Evolutionary conservation across 768 basidiomycete genomes (phyloP).

Genomic region (Rhodotorula graminis): DNA sequence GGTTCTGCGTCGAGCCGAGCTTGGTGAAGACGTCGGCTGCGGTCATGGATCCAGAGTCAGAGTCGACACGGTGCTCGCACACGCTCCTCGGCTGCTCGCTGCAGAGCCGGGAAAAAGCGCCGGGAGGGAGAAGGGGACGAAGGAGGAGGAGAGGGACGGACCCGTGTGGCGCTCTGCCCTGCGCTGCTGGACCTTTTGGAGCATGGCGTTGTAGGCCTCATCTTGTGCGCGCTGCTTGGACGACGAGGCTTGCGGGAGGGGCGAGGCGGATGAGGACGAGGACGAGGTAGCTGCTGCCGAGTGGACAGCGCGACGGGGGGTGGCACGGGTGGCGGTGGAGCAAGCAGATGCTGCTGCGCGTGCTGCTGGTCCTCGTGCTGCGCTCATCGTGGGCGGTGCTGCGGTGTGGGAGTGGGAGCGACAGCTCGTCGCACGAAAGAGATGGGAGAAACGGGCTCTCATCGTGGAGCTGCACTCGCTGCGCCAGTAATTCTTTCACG

Average conservation of each 20-base stretch:
- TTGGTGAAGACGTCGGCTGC: slow-evolving; percentile 40
- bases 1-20: slow-evolving; percentile 72
- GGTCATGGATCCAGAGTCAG: too few species aligned
- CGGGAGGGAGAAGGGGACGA: not conserved
- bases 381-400: not conserved
- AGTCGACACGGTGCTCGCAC: too few species aligned
- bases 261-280: not conserved
- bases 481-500: too few species aligned
- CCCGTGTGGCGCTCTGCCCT: slow-evolving; percentile 23
- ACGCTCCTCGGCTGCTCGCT: not conserved
- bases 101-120: not conserved
- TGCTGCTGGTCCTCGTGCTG: not conserved
- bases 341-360: not conserved
- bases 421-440: not conserved
- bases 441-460: too few species aligned
- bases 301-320: not conserved
- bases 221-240: slow-evolving; percentile 17
- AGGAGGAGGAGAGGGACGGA: not conserved
- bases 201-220: slow-evolving; percentile 1
- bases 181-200: slow-evolving; percentile 31
- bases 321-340: not conserved
- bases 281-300: slow-evolving; percentile 1
- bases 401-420: not conserved
- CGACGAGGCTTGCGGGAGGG: not conserved
- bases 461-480: too few species aligned